A percentile compares a stretch with the other conserved stretches of the same genome.
phyloP scores from a whole-genome alignment of 2,329 filamentous ascomycete species.

The Nemania sp. region DNA sequence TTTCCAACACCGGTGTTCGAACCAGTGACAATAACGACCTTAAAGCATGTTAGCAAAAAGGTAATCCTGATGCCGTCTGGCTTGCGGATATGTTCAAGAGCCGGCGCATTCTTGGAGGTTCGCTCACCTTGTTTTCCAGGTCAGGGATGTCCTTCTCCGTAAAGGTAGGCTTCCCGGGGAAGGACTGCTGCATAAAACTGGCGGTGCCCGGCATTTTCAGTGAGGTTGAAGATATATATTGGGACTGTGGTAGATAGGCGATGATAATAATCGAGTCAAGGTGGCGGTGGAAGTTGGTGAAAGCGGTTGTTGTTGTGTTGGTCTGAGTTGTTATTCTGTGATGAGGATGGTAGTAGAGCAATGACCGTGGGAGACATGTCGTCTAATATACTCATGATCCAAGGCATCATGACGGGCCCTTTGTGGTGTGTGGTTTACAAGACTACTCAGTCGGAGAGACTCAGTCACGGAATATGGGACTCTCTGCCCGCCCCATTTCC shows the following conservation, averaged over 20 bases:
- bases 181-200: slow-evolving; percentile 9
- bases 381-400: background rate
- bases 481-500: background rate
- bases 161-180: slow-evolving; percentile 12
- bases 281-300: background rate
- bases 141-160: slow-evolving; percentile 5
- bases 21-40: slow-evolving; percentile 21
- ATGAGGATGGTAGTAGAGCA: background rate
- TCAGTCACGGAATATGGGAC: background rate
- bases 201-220: slow-evolving; percentile 5
- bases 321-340: background rate
- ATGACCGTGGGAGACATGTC: background rate
- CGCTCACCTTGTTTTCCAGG: slow-evolving; percentile 7
- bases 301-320: background rate
- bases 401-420: background rate
- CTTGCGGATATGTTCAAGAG: background rate
- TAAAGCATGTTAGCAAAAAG: background rate
- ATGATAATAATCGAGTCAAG: background rate
- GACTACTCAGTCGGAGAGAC: background rate
- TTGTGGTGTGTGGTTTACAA: background rate
- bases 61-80: background rate
- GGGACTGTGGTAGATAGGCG: background rate
- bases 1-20: slow-evolving; percentile 25
- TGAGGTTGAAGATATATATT: background rate
- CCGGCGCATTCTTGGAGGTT: background rate